phyloP scores from a whole-genome alignment of 441 rosid genomes.

The Euphorbia schlechtendalii region DNA sequence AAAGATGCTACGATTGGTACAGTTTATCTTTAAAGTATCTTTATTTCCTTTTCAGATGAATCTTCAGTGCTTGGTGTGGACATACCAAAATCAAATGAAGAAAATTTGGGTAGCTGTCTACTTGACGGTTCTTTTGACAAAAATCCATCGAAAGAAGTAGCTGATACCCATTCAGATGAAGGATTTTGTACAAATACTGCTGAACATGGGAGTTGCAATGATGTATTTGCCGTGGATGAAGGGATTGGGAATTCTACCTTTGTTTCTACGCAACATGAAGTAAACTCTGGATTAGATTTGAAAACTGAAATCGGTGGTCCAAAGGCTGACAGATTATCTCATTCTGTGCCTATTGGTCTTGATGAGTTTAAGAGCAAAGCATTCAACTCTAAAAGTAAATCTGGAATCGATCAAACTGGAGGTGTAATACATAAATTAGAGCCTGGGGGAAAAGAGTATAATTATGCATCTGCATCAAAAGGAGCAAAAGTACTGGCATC shows the following conservation, averaged over 20 bases:
- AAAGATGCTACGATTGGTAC: too few species aligned
- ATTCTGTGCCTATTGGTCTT: conserved; percentile 57
- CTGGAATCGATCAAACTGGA: conserved; percentile 51
- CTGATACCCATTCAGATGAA: conserved; percentile 20
- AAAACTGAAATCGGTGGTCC: conserved; percentile 27
- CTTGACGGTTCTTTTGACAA: not conserved
- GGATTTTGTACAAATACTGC: conserved; percentile 20
- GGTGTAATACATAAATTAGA: conserved; percentile 71
- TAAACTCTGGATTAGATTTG: conserved; percentile 25
- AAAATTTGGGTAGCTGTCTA: conserved; percentile 14
- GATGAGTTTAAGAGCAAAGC: conserved; percentile 84
- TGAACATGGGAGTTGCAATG: conserved; percentile 19
- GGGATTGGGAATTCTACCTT: conserved; percentile 21
- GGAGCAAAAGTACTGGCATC: conserved; percentile 75
- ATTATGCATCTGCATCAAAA: conserved; percentile 82
- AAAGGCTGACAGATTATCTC: conserved; percentile 44
- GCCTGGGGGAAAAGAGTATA: conserved; percentile 80
- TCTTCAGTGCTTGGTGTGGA: conserved; percentile 25
- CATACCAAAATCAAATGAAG: conserved; percentile 31
- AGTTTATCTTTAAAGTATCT: not conserved
- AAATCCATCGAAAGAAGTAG: conserved; percentile 23
- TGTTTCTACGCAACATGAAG: conserved; percentile 26
- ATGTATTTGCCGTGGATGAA: conserved; percentile 23
- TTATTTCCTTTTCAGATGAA: conserved; percentile 29
- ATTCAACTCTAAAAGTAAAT: conserved; percentile 48